Evolutionary conservation across 805 yeast species (phyloP).

Genomic region (Zygotorulaspora danielsina): DNA sequence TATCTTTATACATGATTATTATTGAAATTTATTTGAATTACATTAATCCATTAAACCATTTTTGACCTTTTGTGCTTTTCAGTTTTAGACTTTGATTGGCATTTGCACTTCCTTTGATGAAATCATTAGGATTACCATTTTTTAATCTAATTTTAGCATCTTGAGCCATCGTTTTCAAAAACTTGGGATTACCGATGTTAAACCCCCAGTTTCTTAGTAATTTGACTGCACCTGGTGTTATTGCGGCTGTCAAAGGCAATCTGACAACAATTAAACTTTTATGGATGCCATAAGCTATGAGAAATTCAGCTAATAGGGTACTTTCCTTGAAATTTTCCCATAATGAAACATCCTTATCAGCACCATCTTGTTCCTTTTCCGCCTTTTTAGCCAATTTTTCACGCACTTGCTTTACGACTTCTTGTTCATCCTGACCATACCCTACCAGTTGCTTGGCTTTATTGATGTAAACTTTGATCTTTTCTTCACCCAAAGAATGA

Average conservation of each 20-base stretch:
- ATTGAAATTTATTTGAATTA: slow-evolving; percentile 11
- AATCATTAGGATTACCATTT: slow-evolving; percentile 32
- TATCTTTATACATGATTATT: slow-evolving; percentile 1
- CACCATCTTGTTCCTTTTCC: slow-evolving; percentile 18
- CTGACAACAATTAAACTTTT: slow-evolving; percentile 80
- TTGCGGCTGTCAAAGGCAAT: slow-evolving; percentile 85
- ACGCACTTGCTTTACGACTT: slow-evolving; percentile 37
- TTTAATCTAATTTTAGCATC: slow-evolving; percentile 33
- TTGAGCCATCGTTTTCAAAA: slow-evolving; percentile 41
- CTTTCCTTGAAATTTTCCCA: slow-evolving; percentile 32
- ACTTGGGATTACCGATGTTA: slow-evolving; percentile 43
- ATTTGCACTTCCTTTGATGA: slow-evolving; percentile 42
- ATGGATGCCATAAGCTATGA: slow-evolving; percentile 90
- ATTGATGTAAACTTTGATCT: slow-evolving; percentile 63
- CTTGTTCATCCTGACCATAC: slow-evolving; percentile 46
- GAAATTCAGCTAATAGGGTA: slow-evolving; percentile 73
- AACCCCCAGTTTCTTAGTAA: slow-evolving; percentile 73
- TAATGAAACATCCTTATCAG: slow-evolving; percentile 16
- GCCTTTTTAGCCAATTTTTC: slow-evolving; percentile 27
- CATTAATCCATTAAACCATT: slow-evolving; percentile 35
- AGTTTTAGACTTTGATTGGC: slow-evolving; percentile 43
- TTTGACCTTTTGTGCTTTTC: slow-evolving; percentile 27
- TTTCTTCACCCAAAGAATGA: slow-evolving; percentile 82
- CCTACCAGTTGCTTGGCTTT: slow-evolving; percentile 60
- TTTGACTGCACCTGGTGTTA: slow-evolving; percentile 75